A percentile compares a stretch with the other conserved stretches of the same genome.
These are phyloP conservation scores for Thymus mandschuricus DNA, from an alignment of 257 asterid species.

Conservation along the genomic window DNA sequence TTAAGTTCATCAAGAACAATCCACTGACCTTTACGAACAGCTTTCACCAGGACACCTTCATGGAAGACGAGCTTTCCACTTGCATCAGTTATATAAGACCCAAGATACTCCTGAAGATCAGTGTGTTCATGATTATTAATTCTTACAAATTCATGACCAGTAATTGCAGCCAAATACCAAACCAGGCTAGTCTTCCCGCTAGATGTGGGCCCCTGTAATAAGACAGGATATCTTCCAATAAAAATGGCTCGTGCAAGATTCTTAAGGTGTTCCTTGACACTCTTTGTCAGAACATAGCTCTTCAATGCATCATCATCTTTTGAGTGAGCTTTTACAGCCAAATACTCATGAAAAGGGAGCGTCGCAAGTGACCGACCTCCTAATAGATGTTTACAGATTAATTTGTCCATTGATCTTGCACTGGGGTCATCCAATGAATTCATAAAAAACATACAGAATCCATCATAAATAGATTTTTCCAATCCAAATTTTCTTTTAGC, in stretches of 20 bases:
- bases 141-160: constrained; percentile 88
- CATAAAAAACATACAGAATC: constrained; percentile 87
- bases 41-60: constrained; percentile 92
- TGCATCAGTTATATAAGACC: constrained; percentile 85
- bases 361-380: constrained; percentile 47
- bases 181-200: constrained; percentile 99
- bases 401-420: constrained; percentile 62
- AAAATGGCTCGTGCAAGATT: constrained; percentile 81
- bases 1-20: constrained; percentile 97
- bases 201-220: constrained; percentile 97
- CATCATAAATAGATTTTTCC: constrained; percentile 78
- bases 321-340: constrained; percentile 32
- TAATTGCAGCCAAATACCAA: constrained; percentile 71
- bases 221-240: constrained; percentile 81
- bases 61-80: constrained; percentile 88
- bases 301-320: constrained; percentile 42
- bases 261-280: constrained; percentile 72
- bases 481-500: constrained; percentile 56
- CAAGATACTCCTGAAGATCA: constrained; percentile 96
- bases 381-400: constrained; percentile 58
- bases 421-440: constrained; percentile 72
- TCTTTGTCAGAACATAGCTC: constrained; percentile 70
- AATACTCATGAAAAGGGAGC: constrained; percentile 54
- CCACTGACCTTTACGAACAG: constrained; percentile 93
- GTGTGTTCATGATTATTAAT: constrained; percentile 96